These are phyloP conservation scores for Diplodia sapinea DNA, from an alignment of 2,329 filamentous ascomycete genomes.

Conservation along the genomic window DNA sequence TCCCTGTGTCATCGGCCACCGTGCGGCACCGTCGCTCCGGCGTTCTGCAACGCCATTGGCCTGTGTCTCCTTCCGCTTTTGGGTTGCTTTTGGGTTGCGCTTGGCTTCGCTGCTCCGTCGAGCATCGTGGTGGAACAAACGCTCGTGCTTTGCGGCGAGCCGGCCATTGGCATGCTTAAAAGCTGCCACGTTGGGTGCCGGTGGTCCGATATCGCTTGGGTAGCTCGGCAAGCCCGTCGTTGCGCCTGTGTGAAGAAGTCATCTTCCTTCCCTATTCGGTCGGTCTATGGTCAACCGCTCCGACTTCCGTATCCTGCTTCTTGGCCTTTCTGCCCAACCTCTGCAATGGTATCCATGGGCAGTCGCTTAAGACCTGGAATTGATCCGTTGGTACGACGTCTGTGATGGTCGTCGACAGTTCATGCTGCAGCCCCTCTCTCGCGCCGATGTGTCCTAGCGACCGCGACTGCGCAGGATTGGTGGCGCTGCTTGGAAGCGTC, in stretches of 20 bases:
- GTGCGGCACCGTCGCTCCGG: neutral
- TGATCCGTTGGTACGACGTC: too few species aligned
- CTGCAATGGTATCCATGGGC: neutral
- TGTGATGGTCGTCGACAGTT: too few species aligned
- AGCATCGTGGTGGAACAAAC: neutral
- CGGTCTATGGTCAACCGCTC: neutral
- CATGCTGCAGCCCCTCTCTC: too few species aligned
- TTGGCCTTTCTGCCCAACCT: neutral
- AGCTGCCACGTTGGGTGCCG: neutral
- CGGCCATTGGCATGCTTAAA: neutral
- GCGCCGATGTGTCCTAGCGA: too few species aligned
- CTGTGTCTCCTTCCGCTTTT: neutral
- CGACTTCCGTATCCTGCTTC: neutral
- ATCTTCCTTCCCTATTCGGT: conserved; percentile 1
- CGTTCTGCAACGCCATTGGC: neutral
- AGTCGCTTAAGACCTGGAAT: too few species aligned
- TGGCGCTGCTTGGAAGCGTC: too few species aligned
- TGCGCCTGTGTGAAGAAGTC: neutral
- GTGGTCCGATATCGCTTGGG: neutral
- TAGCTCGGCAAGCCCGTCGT: neutral
- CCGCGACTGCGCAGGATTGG: too few species aligned
- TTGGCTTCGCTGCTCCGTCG: neutral
- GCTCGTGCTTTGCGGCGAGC: neutral
- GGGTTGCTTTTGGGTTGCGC: neutral
- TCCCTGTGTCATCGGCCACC: conserved; percentile 1